Base-by-base conservation (phyloP, 345 rosid genomes). In the Linum usitatissimum region DNA sequence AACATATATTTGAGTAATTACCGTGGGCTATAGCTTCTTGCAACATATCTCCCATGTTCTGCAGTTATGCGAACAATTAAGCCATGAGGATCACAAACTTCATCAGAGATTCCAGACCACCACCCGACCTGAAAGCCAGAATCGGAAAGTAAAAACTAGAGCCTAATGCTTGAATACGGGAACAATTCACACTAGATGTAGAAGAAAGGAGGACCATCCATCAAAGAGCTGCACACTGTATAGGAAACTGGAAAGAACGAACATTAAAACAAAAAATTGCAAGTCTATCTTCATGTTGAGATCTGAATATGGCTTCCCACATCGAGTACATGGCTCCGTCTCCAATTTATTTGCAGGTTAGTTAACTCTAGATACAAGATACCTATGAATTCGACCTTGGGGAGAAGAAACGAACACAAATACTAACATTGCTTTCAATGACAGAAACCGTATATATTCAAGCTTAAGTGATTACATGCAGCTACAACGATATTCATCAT, bases 1-100 rank as follows among this genome's bases (percentile, higher is more conserved):
- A 6, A 19, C 0, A 36, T 45, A 68, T 31, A 34, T 36, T 53
- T 18, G 45, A 74, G 61, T 28, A 55, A 57, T 60, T 84, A 92
- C 98, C 96, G 80, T 56, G 98, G 93, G 69, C 83, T 83, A 45
- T 82, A 86, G 70, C 87, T 83, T 74, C 88, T 79, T 19, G 91
- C 96, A 9, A 89, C 90, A 80, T 86, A 89, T 83, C 90, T 85
- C 70, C 95, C 98, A 79, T 92, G 93, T 78, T 92, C 98, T 14
- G 98, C 87, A 70, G 95, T 92, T 63, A 92, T 84, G 54, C 76
- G 82, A 67, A 92, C 78, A 71, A 92, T 84, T 65, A 92, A 74
- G 73, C 98, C 98, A 60, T 78, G 80, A 61, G 98, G 95, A 77
- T 87, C 88, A 38, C 80, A 76, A 65, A 61, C 79, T 81, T 86